phyloP scores from a whole-genome alignment of 1,284 basidiomycete species.

The Tetrapyrgos nigripes region DNA sequence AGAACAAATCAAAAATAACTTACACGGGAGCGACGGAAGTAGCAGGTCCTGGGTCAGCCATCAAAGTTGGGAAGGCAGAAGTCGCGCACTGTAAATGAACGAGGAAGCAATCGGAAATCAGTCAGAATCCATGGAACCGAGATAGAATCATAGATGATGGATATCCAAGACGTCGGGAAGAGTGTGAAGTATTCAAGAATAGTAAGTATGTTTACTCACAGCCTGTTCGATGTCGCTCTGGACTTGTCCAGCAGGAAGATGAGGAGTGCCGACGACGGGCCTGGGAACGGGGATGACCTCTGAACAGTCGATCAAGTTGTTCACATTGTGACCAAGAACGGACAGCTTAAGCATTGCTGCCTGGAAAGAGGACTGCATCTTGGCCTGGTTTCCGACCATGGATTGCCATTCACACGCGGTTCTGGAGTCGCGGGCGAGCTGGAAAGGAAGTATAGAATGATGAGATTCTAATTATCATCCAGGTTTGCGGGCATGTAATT shows the following conservation, averaged over 20 bases:
- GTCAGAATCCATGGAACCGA: no score
- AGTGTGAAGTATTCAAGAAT: no score
- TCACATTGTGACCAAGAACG: neutral
- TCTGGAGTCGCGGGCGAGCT: constrained; percentile 25
- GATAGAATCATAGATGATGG: no score
- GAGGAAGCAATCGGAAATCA: no score
- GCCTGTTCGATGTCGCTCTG: neutral
- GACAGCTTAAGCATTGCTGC: neutral
- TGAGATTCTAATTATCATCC: neutral
- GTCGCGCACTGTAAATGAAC: neutral
- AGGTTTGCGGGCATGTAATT: neutral
- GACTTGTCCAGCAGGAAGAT: neutral
- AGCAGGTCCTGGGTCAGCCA: constrained; percentile 14
- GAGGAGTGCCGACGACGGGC: constrained; percentile 15
- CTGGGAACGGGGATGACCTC: constrained; percentile 8
- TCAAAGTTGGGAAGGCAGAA: neutral
- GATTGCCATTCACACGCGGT: constrained; percentile 47
- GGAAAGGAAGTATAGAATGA: neutral
- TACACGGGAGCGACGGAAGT: constrained; percentile 36
- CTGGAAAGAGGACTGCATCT: neutral
- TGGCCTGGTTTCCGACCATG: constrained; percentile 28
- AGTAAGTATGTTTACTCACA: neutral
- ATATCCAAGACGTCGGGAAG: no score
- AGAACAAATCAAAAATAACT: constrained; percentile 13
- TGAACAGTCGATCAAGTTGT: neutral